phyloP scores from a whole-genome alignment of 2,329 filamentous ascomycete species.

The Westerdykella ornata region DNA sequence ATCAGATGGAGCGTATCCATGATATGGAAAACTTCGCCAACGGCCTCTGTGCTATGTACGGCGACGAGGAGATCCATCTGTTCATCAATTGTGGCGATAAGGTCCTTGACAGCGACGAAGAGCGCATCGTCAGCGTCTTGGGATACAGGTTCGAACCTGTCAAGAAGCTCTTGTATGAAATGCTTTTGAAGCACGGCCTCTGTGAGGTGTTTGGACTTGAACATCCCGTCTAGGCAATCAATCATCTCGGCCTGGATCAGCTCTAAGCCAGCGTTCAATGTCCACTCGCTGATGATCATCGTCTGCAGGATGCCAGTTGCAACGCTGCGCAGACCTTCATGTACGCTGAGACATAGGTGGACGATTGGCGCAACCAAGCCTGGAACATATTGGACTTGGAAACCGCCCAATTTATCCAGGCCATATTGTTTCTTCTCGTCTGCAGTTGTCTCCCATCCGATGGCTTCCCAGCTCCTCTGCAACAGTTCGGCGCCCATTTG shows the following conservation, averaged over 20 bases:
- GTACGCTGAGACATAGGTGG: constrained; percentile 88
- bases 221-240: constrained; percentile 81
- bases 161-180: constrained; percentile 79
- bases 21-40: constrained; percentile 70
- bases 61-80: constrained; percentile 85
- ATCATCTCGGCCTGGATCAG: constrained; percentile 96
- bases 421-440: constrained; percentile 76
- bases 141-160: constrained; percentile 67
- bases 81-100: constrained; percentile 81
- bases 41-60: constrained; percentile 70
- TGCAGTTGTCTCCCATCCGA: constrained; percentile 84
- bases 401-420: constrained; percentile 80
- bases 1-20: constrained; percentile 86
- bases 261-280: constrained; percentile 81
- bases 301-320: constrained; percentile 91
- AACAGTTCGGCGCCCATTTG: constrained; percentile 85
- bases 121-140: constrained; percentile 63
- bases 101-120: constrained; percentile 65
- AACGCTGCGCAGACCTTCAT: constrained; percentile 81
- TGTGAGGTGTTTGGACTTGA: constrained; percentile 80
- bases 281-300: constrained; percentile 99
- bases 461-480: constrained; percentile 82
- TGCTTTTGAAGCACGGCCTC: constrained; percentile 88
- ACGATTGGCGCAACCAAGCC: constrained; percentile 85
- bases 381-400: constrained; percentile 97